These are phyloP conservation scores for Ambrosiella cleistominuta DNA, from an alignment of 2,329 filamentous ascomycete genomes.

Conservation along the genomic window DNA sequence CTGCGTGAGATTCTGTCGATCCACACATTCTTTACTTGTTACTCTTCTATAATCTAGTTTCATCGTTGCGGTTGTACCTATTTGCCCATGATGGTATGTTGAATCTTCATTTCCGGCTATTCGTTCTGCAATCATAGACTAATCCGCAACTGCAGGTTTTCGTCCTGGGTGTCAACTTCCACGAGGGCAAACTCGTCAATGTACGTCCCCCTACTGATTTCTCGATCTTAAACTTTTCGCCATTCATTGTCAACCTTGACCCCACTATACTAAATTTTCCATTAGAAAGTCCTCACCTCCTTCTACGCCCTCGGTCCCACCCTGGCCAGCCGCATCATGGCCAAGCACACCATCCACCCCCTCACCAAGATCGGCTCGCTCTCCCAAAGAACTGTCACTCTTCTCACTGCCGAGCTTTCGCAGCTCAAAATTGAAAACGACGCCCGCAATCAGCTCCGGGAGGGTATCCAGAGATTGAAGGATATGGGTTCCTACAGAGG, in stretches of 20 bases:
- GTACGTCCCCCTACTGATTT: constrained; percentile 28
- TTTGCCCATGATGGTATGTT: constrained; percentile 9
- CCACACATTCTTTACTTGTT: neutral
- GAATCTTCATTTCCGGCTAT: neutral
- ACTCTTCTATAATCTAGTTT: neutral
- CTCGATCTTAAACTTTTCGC: neutral
- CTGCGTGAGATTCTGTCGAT: too few relatives aligned
- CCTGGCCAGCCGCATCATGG: constrained; percentile 57
- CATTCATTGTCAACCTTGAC: neutral
- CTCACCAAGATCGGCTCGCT: constrained; percentile 62
- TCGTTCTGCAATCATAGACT: neutral
- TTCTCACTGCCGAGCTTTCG: constrained; percentile 68
- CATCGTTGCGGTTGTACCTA: constrained; percentile 3
- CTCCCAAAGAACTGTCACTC: constrained; percentile 57
- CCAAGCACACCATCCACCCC: constrained; percentile 76
- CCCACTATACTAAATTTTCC: neutral
- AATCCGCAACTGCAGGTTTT: constrained; percentile 42
- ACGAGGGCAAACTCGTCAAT: constrained; percentile 66
- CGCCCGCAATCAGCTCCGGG: constrained; percentile 54
- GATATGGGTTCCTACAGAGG: constrained; percentile 86
- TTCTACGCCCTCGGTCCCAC: constrained; percentile 75
- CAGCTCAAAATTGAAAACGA: constrained; percentile 92
- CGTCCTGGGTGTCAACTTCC: constrained; percentile 74
- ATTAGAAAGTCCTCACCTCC: constrained; percentile 53
- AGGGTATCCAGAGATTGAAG: constrained; percentile 72